Conservation (phyloP, 306 rosid species). For the Bauhinia variegata region DNA sequence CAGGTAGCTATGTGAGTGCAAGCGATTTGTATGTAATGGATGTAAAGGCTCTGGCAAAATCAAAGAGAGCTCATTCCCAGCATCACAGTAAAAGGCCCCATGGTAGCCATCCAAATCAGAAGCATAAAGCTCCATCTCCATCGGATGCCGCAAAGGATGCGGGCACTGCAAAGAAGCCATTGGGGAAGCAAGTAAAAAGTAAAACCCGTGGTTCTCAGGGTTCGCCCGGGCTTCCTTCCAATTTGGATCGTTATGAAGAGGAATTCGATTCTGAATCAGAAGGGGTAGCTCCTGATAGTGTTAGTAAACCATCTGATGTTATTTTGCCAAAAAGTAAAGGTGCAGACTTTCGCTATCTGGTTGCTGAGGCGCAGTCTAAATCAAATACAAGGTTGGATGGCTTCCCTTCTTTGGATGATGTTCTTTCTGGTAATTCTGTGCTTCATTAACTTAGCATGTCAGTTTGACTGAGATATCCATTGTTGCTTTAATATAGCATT, state of each 20-base stretch:
- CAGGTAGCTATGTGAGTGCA: not conserved
- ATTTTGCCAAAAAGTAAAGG: conserved; percentile 72
- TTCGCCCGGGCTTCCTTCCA: conserved; percentile 56
- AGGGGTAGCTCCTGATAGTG: conserved; percentile 26
- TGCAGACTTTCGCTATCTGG: conserved; percentile 67
- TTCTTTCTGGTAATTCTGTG: conserved; percentile 54
- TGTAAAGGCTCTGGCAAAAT: conserved; percentile 76
- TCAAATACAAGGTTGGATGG: conserved; percentile 37
- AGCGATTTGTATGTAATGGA: conserved; percentile 53
- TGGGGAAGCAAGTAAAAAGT: conserved; percentile 46
- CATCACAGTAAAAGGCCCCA: conserved; percentile 61
- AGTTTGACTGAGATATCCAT: not conserved
- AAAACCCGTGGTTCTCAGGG: conserved; percentile 40
- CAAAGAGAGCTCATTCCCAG: conserved; percentile 82
- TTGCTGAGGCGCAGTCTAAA: conserved; percentile 73
- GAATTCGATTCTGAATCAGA: conserved; percentile 41
- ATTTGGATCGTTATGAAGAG: conserved; percentile 81
- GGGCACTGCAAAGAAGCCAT: conserved; percentile 40
- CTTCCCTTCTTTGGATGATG: conserved; percentile 57
- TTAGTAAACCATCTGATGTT: conserved; percentile 44
- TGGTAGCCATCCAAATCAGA: conserved; percentile 43
- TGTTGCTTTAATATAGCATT: conserved; percentile 11
- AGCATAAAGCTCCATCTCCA: conserved; percentile 48
- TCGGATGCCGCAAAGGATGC: conserved; percentile 39
- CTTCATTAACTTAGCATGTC: not conserved